phyloP scores from a whole-genome alignment of 768 basidiomycete genomes.

The Boletus speciosus region DNA sequence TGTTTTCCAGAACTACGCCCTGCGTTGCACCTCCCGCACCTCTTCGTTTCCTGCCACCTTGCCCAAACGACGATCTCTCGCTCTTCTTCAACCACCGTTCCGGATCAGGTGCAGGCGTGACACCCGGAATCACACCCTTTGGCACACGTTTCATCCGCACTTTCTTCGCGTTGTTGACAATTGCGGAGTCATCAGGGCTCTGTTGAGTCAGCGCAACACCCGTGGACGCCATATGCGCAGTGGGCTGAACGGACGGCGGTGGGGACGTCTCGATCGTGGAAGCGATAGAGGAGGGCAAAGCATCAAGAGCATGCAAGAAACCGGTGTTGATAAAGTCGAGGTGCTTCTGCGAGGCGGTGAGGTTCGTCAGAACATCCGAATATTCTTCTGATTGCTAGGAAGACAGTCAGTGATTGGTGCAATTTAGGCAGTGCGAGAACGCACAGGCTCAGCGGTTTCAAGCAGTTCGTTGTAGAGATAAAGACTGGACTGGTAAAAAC shows the following conservation, averaged over 20 bases:
- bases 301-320: slow-evolving; percentile 62
- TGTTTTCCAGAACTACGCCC: slow-evolving; percentile 41
- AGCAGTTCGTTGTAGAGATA: slow-evolving; percentile 80
- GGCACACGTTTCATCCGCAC: slow-evolving; percentile 68
- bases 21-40: slow-evolving; percentile 66
- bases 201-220: slow-evolving; percentile 26
- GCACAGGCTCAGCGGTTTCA: slow-evolving; percentile 71
- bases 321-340: slow-evolving; percentile 78
- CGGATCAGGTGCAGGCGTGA: slow-evolving; percentile 80
- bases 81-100: slow-evolving; percentile 89
- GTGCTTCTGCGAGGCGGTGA: slow-evolving; percentile 76
- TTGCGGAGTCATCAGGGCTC: slow-evolving; percentile 33
- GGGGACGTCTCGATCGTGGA: slow-evolving; percentile 58
- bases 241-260: slow-evolving; percentile 48
- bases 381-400: slow-evolving; percentile 80
- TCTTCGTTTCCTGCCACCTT: slow-evolving; percentile 51
- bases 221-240: slow-evolving; percentile 23
- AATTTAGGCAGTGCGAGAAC: slow-evolving; percentile 29
- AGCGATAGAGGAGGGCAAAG: slow-evolving; percentile 49
- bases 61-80: slow-evolving; percentile 58
- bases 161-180: slow-evolving; percentile 42
- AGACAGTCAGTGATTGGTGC: slow-evolving; percentile 4
- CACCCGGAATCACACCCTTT: slow-evolving; percentile 69
- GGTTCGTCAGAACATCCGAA: slow-evolving; percentile 82
- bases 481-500: slow-evolving; percentile 67